phyloP scores from a whole-genome alignment of 2,329 filamentous ascomycete genomes.

The Pseudogymnoascus sp. region DNA sequence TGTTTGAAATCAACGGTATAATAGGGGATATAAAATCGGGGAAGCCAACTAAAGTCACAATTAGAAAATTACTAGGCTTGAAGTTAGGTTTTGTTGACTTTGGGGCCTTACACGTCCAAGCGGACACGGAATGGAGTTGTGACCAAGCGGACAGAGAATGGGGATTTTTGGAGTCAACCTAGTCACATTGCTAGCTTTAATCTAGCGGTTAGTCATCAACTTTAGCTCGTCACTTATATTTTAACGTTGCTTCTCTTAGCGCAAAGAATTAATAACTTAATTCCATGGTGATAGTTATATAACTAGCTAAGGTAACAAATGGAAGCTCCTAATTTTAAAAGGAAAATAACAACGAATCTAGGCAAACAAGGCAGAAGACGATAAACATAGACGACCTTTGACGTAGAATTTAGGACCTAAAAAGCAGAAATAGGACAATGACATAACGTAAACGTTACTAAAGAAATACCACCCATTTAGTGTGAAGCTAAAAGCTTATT shows the following conservation, averaged over 20 bases:
- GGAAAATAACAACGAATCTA: background rate
- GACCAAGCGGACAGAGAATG: background rate
- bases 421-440: background rate
- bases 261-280: background rate
- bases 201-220: background rate
- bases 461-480: background rate
- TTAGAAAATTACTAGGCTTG: background rate
- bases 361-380: background rate
- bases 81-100: background rate
- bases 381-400: background rate
- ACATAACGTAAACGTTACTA: background rate
- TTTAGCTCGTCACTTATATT: background rate
- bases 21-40: background rate
- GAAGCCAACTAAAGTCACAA: background rate
- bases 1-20: background rate
- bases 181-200: background rate
- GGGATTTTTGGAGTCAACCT: background rate
- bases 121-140: background rate
- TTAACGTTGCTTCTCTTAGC: background rate
- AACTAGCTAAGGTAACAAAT: background rate
- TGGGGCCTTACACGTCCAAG: background rate
- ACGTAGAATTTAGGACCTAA: background rate
- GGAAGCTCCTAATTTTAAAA: background rate
- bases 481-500: background rate
- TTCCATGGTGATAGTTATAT: background rate